phyloP scores from a whole-genome alignment of 495 filamentous ascomycete genomes.

The Lophiostoma macrostomum region DNA sequence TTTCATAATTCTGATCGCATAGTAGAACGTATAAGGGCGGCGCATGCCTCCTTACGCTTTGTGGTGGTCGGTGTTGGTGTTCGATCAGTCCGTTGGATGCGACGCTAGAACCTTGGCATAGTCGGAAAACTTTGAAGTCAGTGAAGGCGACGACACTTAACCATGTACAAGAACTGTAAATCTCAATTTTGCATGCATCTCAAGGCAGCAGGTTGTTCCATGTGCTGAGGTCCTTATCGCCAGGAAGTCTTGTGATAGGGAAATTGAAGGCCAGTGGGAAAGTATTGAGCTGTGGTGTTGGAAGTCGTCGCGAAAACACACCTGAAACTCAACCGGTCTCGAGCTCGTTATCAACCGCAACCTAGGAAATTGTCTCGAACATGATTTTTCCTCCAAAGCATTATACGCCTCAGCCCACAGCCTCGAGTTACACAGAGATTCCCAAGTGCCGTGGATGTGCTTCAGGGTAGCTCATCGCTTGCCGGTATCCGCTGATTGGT shows the following conservation, averaged over 20 bases:
- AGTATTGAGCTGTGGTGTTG: background rate
- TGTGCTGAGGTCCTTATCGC: background rate
- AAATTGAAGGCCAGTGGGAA: conserved; percentile 16
- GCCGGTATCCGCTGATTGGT: background rate
- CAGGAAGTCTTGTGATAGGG: background rate
- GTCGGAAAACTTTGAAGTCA: too few relatives aligned
- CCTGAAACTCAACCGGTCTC: conserved; percentile 24
- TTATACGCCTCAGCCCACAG: conserved; percentile 23
- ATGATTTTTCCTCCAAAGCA: conserved; percentile 5
- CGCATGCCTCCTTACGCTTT: background rate
- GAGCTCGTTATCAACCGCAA: conserved; percentile 10
- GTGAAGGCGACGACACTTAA: too few relatives aligned
- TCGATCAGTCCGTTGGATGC: too few relatives aligned
- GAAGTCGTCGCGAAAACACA: conserved; percentile 2
- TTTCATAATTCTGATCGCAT: background rate
- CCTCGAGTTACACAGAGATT: background rate
- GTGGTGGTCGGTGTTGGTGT: too few relatives aligned
- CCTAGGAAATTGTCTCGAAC: conserved; percentile 28
- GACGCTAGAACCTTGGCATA: too few relatives aligned
- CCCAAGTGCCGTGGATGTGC: background rate
- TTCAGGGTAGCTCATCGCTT: background rate
- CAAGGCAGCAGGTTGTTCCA: background rate
- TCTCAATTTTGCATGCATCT: background rate
- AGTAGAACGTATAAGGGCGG: background rate
- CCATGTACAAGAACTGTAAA: background rate